Percentiles rank a stretch among this genome's conserved stretches.
Evolutionary conservation across 2,329 filamentous ascomycete genomes (phyloP).

Genomic region (Fusarium hostae): DNA sequence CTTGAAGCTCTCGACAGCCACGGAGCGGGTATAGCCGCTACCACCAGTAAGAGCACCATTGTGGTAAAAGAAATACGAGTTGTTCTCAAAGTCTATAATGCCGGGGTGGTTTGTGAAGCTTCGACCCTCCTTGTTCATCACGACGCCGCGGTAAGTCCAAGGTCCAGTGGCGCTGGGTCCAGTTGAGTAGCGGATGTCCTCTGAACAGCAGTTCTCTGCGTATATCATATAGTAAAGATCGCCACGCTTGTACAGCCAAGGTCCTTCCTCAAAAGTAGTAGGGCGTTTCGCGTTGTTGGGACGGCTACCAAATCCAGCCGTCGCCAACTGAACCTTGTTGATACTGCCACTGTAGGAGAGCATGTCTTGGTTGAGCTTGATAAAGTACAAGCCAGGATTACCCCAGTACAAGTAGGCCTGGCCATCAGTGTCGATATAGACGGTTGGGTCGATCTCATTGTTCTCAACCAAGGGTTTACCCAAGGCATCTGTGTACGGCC

Average conservation of each 20-base stretch:
- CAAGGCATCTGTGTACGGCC: slow-evolving; percentile 51
- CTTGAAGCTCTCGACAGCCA: slow-evolving; percentile 9
- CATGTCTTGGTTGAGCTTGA: slow-evolving; percentile 51
- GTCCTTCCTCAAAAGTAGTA: slow-evolving; percentile 53
- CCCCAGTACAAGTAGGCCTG: slow-evolving; percentile 54
- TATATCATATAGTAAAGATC: slow-evolving; percentile 54
- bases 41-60: slow-evolving; percentile 8
- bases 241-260: slow-evolving; percentile 52
- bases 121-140: neutral
- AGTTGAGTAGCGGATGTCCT: slow-evolving; percentile 17
- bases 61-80: slow-evolving; percentile 16
- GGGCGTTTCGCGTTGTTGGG: neutral
- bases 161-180: slow-evolving; percentile 5
- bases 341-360: slow-evolving; percentile 21
- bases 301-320: neutral
- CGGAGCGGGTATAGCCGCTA: neutral
- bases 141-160: slow-evolving; percentile 7
- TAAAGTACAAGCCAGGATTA: slow-evolving; percentile 50
- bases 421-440: slow-evolving; percentile 51
- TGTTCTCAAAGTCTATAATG: slow-evolving; percentile 3
- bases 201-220: slow-evolving; percentile 47
- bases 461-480: slow-evolving; percentile 52
- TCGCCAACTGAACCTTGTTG: neutral
- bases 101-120: slow-evolving; percentile 15
- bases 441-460: slow-evolving; percentile 51